phyloP scores from a whole-genome alignment of 257 asterid genomes.

The Coffea eugenioides region DNA sequence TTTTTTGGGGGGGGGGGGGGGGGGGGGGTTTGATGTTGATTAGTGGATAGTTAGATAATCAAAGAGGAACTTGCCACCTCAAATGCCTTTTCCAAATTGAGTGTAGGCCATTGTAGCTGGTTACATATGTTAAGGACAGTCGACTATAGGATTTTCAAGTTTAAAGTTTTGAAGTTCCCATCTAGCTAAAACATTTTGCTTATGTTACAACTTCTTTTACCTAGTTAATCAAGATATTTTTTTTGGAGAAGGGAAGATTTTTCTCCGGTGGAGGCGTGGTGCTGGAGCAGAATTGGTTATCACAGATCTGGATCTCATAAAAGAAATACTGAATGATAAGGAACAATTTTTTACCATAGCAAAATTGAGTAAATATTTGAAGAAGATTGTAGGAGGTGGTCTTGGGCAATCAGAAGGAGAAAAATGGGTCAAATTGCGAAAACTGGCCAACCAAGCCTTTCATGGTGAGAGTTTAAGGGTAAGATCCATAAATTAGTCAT shows the following conservation, averaged over 20 bases:
- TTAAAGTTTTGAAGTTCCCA: neutral
- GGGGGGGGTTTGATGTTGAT: neutral
- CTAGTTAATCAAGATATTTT: too few relatives aligned
- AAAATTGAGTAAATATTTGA: conserved; percentile 4
- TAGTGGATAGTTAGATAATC: neutral
- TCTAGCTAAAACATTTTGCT: neutral
- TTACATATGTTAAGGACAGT: neutral
- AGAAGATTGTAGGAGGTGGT: conserved; percentile 45
- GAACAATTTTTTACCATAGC: conserved; percentile 27
- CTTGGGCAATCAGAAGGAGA: conserved; percentile 43
- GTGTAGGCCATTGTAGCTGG: too few relatives aligned
- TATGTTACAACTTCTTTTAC: neutral
- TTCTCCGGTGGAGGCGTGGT: conserved; percentile 40
- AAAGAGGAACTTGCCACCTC: neutral
- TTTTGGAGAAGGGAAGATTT: conserved; percentile 34
- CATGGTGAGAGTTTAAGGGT: conserved; percentile 54
- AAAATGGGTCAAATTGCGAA: conserved; percentile 46
- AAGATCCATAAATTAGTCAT: neutral
- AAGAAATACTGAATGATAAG: conserved; percentile 44
- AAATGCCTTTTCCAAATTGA: neutral
- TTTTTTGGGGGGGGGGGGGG: too few relatives aligned
- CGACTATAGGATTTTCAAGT: neutral
- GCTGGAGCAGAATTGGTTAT: conserved; percentile 36
- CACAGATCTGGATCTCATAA: conserved; percentile 44
- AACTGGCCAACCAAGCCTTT: conserved; percentile 49